These are phyloP conservation scores for Fusarium bactridioides DNA, from an alignment of 2,329 filamentous ascomycete species.

Conservation along the genomic window DNA sequence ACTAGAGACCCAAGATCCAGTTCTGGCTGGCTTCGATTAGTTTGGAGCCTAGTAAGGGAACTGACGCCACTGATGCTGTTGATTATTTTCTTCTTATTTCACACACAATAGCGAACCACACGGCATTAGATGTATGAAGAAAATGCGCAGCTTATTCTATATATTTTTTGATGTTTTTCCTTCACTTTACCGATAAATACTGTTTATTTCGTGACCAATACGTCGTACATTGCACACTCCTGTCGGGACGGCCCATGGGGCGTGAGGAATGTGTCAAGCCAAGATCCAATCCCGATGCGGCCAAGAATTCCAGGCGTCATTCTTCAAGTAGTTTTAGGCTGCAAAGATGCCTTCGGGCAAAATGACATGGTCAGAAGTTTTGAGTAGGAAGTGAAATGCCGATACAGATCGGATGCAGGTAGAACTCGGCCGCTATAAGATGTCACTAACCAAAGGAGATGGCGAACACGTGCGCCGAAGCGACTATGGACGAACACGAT, in stretches of 20 bases:
- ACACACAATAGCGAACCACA: background rate
- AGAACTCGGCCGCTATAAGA: background rate
- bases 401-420: background rate
- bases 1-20: background rate
- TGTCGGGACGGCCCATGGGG: background rate
- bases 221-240: background rate
- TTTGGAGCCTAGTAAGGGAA: fast-evolving
- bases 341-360: fast-evolving
- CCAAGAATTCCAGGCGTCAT: background rate
- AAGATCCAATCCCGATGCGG: background rate
- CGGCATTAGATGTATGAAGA: fast-evolving
- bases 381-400: too few relatives aligned
- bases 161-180: too few relatives aligned
- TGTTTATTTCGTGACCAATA: fast-evolving
- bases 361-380: fast-evolving
- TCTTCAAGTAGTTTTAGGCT: background rate
- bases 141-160: background rate
- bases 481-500: fast-evolving
- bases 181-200: fast-evolving
- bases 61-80: fast-evolving
- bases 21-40: background rate
- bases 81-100: too few relatives aligned
- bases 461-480: background rate
- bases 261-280: background rate
- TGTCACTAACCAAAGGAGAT: fast-evolving